Conservation (phyloP, 225 moss, liverwort and hornwort species). For the Rhytidiadelphus loreus region DNA sequence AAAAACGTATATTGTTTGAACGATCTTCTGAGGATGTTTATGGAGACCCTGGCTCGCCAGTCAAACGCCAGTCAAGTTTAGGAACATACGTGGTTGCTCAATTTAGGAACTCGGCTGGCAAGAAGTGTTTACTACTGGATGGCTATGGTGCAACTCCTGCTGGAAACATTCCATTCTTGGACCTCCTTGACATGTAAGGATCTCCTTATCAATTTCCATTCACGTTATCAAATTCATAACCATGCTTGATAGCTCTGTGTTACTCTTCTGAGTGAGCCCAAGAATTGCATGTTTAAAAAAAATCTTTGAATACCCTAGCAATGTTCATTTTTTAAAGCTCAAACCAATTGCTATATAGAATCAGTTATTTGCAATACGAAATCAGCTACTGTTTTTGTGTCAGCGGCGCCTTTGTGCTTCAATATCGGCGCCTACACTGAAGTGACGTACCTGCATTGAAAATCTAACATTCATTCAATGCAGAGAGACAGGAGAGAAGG, state of each 20-base stretch:
- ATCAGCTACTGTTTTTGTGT: not conserved
- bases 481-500: constrained; percentile 76
- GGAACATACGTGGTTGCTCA: constrained; percentile 83
- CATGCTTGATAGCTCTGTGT: not conserved
- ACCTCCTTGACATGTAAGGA: constrained; percentile 76
- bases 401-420: not conserved
- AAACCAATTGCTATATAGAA: not conserved
- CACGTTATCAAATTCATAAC: not conserved
- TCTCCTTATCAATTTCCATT: not conserved
- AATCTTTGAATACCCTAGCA: not conserved
- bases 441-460: not conserved
- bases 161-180: constrained; percentile 89
- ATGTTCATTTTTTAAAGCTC: not conserved
- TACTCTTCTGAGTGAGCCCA: not conserved
- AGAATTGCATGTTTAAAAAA: not conserved
- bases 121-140: constrained; percentile 62
- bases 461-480: not conserved
- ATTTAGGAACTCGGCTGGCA: constrained; percentile 46
- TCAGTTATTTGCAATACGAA: not conserved
- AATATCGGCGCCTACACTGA: not conserved
- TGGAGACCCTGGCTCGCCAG: constrained; percentile 84
- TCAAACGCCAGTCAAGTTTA: constrained; percentile 48
- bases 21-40: constrained; percentile 94
- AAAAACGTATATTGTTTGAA: constrained; percentile 57
- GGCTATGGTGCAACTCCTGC: constrained; percentile 91